Conservation (phyloP, 2,329 filamentous ascomycete genomes). For the Paraconiothyrium brasiliense region DNA sequence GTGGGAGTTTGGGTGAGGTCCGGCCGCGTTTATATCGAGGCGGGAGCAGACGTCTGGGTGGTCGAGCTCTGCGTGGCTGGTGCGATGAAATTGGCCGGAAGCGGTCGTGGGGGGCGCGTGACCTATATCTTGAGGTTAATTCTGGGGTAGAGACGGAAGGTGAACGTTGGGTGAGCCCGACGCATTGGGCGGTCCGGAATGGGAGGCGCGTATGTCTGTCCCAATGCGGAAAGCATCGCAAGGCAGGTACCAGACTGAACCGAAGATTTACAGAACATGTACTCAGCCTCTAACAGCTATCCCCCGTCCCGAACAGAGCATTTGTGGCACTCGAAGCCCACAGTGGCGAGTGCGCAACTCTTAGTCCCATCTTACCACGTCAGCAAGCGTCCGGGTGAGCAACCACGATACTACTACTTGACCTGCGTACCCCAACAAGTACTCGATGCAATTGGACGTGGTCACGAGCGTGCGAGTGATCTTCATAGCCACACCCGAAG, state of each 20-base stretch:
- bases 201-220: conserved; percentile 1
- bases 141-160: conserved; percentile 9
- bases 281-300: not conserved
- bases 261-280: not conserved
- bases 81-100: not conserved
- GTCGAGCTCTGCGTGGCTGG: not conserved
- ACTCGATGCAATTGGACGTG: not conserved
- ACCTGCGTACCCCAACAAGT: not conserved
- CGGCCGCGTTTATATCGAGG: conserved; percentile 12
- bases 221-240: conserved; percentile 9
- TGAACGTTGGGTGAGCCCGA: not conserved
- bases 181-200: conserved; percentile 14
- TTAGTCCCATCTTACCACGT: not conserved
- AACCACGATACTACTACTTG: not conserved
- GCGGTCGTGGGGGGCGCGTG: conserved; percentile 10
- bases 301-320: not conserved
- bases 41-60: not conserved
- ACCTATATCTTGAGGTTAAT: conserved; percentile 8
- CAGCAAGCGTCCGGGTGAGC: not conserved
- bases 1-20: not conserved
- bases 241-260: not conserved
- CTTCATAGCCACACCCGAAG: not conserved
- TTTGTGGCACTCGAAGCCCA: not conserved
- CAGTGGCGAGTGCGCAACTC: not conserved
- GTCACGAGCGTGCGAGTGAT: conserved; percentile 3